Evolutionary conservation across 495 filamentous ascomycete species (phyloP), one percentile per base, ranked within the genome.

Genomic region (Hypoxylon lienhwacheense): DNA sequence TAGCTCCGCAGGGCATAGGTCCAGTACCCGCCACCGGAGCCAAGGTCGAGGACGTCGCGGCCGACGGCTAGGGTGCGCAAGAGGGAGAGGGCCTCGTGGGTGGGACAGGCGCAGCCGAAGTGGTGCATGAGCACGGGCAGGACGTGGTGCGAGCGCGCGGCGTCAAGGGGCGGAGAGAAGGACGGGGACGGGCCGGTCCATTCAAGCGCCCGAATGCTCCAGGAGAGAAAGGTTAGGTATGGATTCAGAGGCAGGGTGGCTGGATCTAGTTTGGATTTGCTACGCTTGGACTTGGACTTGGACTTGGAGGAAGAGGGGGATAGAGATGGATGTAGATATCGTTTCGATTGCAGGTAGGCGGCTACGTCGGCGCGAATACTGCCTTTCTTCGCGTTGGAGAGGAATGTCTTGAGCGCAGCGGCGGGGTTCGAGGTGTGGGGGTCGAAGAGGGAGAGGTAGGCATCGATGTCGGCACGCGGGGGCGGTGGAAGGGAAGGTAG

Each of bases 91-190:
- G 73, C 70, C 44, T 83, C 77, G 69, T 81, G 79, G 14, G 70
- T 73, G 1, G 83, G 83, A 8, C 76, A 74, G 5, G 77, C 76
- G 70, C 83, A 86, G 26, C 80, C 81, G 66, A 85, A 85, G 65
- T 86, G 83, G 67, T 86, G 83, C 73, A 84, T 85, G 17, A 85
- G 64, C n/a, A 86, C 63, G 5, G 83, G 81, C 1, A 85, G 71
- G 2, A 84, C 66, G 55, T 79, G 80, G 57, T 86, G 82, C 19
- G 71, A 68, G 15, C 61, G 68, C 22, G 69, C 70, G 5, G 47
- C 53, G 5, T 26, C 52, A n/a, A 51, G 56, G 25, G 48, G 47
- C 3, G 64, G n/a, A n/a, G n/a, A n/a, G n/a, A n/a, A 74, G n/a
- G 54, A 45, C 0, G 56, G 31, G 52, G 62, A 53, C 0, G 82